These are phyloP conservation scores for Trypanosoma lewisi DNA, from an alignment of 208 protist species.

Conservation along the genomic window DNA sequence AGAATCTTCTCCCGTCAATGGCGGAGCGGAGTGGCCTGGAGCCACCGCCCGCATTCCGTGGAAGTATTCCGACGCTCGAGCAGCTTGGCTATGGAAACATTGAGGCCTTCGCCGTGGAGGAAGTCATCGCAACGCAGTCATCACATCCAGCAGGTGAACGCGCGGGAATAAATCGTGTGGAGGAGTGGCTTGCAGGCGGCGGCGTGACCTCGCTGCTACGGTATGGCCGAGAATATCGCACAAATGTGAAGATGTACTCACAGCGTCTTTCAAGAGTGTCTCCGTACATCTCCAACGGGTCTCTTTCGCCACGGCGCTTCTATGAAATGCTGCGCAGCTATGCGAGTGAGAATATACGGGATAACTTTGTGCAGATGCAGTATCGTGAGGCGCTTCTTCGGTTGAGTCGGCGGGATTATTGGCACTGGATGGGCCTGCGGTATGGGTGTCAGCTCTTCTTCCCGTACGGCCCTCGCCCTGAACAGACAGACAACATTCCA, in stretches of 20 bases:
- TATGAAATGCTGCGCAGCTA: constrained; percentile 74
- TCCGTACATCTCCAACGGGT: constrained; percentile 74
- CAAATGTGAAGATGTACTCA: constrained; percentile 86
- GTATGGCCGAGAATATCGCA: constrained; percentile 59
- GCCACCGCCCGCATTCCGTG: constrained; percentile 41
- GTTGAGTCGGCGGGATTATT: constrained; percentile 84
- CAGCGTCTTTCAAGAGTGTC: constrained; percentile 70
- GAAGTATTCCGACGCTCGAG: constrained; percentile 55
- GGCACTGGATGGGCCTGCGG: constrained; percentile 86
- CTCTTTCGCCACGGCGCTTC: constrained; percentile 68
- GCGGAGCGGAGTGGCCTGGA: constrained; percentile 35
- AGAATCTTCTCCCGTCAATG: constrained; percentile 38
- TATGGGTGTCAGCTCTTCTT: constrained; percentile 82
- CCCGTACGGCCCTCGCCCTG: constrained; percentile 77
- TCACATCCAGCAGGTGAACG: constrained; percentile 70
- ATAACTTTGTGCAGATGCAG: constrained; percentile 79
- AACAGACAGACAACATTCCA: constrained; percentile 68
- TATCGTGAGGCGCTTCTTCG: constrained; percentile 78
- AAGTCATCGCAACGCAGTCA: constrained; percentile 75
- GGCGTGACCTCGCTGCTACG: constrained; percentile 75
- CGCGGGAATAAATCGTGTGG: constrained; percentile 50
- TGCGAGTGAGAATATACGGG: constrained; percentile 46
- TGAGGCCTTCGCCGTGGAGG: constrained; percentile 48
- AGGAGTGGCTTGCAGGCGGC: constrained; percentile 63
- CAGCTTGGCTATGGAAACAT: constrained; percentile 65